Base-by-base conservation (phyloP, 768 basidiomycete genomes). In the Pleurotus djamor region DNA sequence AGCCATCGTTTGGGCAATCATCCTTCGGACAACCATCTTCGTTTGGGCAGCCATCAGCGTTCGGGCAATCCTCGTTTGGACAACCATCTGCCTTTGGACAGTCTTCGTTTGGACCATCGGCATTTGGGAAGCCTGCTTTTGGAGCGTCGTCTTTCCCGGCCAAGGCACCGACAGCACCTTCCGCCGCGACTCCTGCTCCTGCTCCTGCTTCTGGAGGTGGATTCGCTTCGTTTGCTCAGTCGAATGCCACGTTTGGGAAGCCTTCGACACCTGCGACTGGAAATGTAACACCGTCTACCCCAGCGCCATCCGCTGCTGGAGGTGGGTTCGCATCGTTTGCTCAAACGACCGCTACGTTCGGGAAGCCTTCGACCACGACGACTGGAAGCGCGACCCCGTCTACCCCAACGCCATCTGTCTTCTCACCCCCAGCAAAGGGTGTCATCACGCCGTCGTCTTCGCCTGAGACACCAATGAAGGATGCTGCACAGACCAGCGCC, bases 91-190 rank as follows among this genome's bases (percentile, higher is more conserved):
- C 21, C 2, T 76, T 73, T 58, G 71, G 72, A 10, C 68, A 74
- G 51, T 59, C 73, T 16, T 62, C 64, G 28, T 71, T 73, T 60
- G 72, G 71, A 8, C 68, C 66, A 38, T 48, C 73, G n/a, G 56
- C 69, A 4, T 77, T 80, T 52, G 73, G 74, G 48, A 72, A 17
- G 59, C 68, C 4, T 76, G 71, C 10, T 67, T 74, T 74, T 71
- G 61, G 12, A 38, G 6, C 34, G 37, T 32, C 14, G 43, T 45
- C 28, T 59, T 59, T 51, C 48, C 48, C 9, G 4, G 54, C 28
- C 36, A 28, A 28, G 21, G 21, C 21, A 28, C 21, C 21, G 21
- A 28, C 21, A 3, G 21, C 51, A 3, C 16, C 50, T 4, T 41
- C 52, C 41, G 4, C 38, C 10, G 34, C 48, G 1, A n/a, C 48